A percentile compares a stretch with the other conserved stretches of the same genome.
These are phyloP conservation scores for Maudiozyma humilis DNA, from an alignment of 1,139 yeast species.

Conservation along the genomic window DNA sequence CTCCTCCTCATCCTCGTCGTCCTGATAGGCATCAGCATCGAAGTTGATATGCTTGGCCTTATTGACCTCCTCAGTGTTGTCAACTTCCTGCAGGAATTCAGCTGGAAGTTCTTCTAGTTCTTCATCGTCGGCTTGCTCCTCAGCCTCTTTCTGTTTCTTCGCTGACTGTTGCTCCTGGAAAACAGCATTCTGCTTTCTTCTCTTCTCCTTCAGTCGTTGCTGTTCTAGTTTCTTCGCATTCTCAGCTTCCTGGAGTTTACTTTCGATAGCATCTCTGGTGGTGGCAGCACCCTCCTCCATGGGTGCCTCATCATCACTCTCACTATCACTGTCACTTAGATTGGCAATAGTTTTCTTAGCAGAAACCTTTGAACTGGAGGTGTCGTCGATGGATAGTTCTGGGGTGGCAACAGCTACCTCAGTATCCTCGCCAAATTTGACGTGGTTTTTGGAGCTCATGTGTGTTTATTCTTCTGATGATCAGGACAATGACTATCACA, in stretches of 20 bases:
- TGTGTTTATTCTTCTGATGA: too few relatives aligned
- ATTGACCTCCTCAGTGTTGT: conserved; percentile 11
- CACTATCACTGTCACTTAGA: conserved; percentile 24
- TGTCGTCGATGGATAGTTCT: conserved; percentile 3
- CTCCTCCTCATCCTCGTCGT: conserved; percentile 14
- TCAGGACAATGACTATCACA: not conserved
- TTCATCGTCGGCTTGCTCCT: conserved; percentile 28
- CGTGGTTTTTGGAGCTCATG: conserved; percentile 10
- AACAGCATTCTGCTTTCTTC: conserved; percentile 42
- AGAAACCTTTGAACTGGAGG: conserved; percentile 9
- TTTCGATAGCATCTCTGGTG: conserved; percentile 30
- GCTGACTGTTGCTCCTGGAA: conserved; percentile 40
- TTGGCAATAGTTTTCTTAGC: not conserved
- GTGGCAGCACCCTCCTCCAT: conserved; percentile 33
- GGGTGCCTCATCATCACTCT: conserved; percentile 32
- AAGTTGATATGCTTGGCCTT: conserved; percentile 24
- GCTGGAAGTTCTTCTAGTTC: conserved; percentile 26
- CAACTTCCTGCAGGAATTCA: conserved; percentile 25
- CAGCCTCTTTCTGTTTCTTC: conserved; percentile 32
- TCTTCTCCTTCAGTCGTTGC: conserved; percentile 39
- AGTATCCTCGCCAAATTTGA: conserved; percentile 17
- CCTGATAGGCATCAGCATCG: conserved; percentile 19
- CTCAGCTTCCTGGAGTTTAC: conserved; percentile 33
- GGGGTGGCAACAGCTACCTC: conserved; percentile 10
- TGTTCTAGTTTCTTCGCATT: conserved; percentile 34